Evolutionary conservation across 2,329 filamentous ascomycete genomes (phyloP).

Genomic region (Hypoxylon sp.): DNA sequence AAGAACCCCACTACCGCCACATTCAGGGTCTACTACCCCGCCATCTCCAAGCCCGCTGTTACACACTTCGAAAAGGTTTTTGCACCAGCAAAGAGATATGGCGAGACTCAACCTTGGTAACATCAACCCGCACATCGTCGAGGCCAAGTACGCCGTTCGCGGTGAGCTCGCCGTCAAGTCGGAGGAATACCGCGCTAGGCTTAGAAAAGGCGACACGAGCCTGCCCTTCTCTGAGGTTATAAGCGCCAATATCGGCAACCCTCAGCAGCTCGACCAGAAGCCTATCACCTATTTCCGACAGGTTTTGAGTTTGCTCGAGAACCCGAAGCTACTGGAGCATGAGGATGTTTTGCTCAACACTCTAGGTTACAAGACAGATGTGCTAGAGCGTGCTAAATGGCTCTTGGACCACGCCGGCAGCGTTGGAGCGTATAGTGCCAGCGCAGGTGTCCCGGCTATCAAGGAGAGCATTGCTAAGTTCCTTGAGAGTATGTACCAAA

Average conservation of each 20-base stretch:
- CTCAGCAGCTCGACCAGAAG: slow-evolving; percentile 98
- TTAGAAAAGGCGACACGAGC: slow-evolving; percentile 70
- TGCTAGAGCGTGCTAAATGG: slow-evolving; percentile 84
- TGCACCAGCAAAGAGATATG: slow-evolving; percentile 50
- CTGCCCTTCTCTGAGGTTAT: slow-evolving; percentile 93
- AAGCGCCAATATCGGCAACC: slow-evolving; percentile 98
- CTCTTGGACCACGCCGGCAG: slow-evolving; percentile 88
- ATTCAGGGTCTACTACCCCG: slow-evolving; percentile 46
- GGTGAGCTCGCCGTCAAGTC: slow-evolving; percentile 95
- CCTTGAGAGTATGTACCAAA: slow-evolving; percentile 77
- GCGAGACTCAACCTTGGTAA: slow-evolving; percentile 80
- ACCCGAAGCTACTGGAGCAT: slow-evolving; percentile 86
- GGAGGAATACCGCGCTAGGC: slow-evolving; percentile 86
- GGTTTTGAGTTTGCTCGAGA: slow-evolving; percentile 92
- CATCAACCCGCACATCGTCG: slow-evolving; percentile 91
- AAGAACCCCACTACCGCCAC: slow-evolving; percentile 37
- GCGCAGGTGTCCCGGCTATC: slow-evolving; percentile 88
- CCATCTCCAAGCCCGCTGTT: slow-evolving; percentile 37
- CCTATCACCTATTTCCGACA: slow-evolving; percentile 99
- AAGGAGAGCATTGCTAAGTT: slow-evolving; percentile 92
- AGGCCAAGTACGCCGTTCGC: slow-evolving; percentile 95
- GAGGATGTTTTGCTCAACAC: slow-evolving; percentile 81
- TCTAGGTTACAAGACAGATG: slow-evolving; percentile 91
- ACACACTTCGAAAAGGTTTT: slow-evolving; percentile 34
- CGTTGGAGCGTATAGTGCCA: slow-evolving; percentile 96